Evolutionary conservation across 2,329 filamentous ascomycete genomes (phyloP).

Genomic region (Dryadomyces quercus-mongolicae): DNA sequence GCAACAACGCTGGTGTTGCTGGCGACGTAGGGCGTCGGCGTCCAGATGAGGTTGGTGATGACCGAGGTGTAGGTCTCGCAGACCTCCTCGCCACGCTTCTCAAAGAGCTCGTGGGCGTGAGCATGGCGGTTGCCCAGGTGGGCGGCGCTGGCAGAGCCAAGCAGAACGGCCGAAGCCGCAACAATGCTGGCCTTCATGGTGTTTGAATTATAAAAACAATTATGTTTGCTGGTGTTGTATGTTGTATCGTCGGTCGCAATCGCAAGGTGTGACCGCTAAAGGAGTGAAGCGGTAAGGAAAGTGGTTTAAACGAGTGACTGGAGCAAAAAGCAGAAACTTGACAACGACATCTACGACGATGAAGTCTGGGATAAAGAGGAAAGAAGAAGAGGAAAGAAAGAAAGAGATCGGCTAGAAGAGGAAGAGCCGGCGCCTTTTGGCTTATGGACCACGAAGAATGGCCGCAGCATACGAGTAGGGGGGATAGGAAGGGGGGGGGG

Average conservation of each 20-base stretch:
- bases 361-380: constrained; percentile 23
- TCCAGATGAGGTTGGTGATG: constrained; percentile 47
- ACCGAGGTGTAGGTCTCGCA: constrained; percentile 68
- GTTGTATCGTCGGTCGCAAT: not conserved
- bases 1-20: not conserved
- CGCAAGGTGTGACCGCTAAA: constrained; percentile 73
- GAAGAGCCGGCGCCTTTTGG: not conserved
- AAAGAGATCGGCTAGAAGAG: not conserved
- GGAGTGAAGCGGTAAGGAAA: constrained; percentile 67
- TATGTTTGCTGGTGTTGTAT: constrained; percentile 13
- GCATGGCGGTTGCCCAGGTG: constrained; percentile 38
- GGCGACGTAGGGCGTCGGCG: not conserved
- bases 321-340: constrained; percentile 33
- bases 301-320: constrained; percentile 32
- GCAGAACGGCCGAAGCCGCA: constrained; percentile 51
- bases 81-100: constrained; percentile 34
- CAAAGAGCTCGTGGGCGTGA: constrained; percentile 45
- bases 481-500: not conserved
- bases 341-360: constrained; percentile 36
- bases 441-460: not conserved
- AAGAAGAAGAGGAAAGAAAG: constrained; percentile 8
- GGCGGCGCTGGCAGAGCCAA: constrained; percentile 41
- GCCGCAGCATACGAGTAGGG: not conserved
- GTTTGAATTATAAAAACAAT: constrained; percentile 10
- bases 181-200: constrained; percentile 63